These are phyloP conservation scores for Rhizomucor miehei DNA, from an alignment of 371 early-diverging fungal species.

Conservation along the genomic window DNA sequence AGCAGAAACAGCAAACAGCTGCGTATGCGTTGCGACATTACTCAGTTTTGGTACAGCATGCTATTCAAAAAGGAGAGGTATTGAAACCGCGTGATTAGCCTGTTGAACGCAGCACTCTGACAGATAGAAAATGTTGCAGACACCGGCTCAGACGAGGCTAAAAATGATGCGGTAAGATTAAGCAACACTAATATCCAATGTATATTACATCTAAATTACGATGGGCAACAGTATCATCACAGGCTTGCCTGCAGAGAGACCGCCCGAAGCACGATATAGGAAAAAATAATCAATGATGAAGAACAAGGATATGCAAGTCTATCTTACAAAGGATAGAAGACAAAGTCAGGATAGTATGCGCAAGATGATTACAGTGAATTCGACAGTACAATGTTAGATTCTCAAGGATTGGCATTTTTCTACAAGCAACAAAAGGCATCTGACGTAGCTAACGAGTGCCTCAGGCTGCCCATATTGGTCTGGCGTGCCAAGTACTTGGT, in stretches of 20 bases:
- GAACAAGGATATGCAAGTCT: too few species aligned
- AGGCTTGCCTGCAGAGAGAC: background rate
- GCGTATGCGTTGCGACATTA: conserved; percentile 9
- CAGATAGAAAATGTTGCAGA: background rate
- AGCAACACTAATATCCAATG: background rate
- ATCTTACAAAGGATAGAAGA: too few species aligned
- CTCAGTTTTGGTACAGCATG: conserved; percentile 4
- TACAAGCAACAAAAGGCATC: conserved; percentile 32
- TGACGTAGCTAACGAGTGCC: conserved; percentile 32
- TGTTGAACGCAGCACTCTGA: background rate
- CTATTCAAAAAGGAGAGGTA: conserved; percentile 1
- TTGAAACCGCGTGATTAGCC: background rate
- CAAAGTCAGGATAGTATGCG: too few species aligned
- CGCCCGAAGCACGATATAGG: background rate
- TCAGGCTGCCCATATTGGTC: conserved; percentile 6
- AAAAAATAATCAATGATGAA: background rate
- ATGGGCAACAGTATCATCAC: conserved; percentile 2
- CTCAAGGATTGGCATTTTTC: conserved; percentile 24
- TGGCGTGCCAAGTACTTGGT: conserved; percentile 29
- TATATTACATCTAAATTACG: background rate
- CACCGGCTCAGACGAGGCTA: conserved; percentile 16
- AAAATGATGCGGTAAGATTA: conserved; percentile 23
- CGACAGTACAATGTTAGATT: conserved; percentile 1
- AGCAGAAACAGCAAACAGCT: conserved; percentile 4
- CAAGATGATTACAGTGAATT: background rate